Base-by-base conservation (phyloP, 2,329 filamentous ascomycete genomes). In the Phialophora chinensis region DNA sequence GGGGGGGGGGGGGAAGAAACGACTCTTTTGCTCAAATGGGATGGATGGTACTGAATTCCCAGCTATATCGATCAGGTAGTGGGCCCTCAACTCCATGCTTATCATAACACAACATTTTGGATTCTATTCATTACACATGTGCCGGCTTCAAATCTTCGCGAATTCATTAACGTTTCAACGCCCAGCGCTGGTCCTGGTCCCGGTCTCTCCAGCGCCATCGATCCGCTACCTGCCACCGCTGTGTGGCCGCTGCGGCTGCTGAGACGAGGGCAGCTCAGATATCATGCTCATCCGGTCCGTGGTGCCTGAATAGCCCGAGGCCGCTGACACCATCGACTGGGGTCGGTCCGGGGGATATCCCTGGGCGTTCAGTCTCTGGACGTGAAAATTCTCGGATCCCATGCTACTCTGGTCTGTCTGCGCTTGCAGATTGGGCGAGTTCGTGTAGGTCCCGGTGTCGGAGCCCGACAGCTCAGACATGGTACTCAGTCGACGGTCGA, bases 401-500 rank as follows among this genome's bases (percentile, higher is more conserved):
- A 61, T 60, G 42, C 62, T 67, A 23, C 52, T 55, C 31, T 49
- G 61, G 23, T 69, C 67, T n/a, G 66, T 66, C 11, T 63, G 52
- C 12, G 62, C 33, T 12, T 62, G 69, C 31, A 50, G 59, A 52
- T 67, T 69, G 8, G 64, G 66, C 17, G 66, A 69, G n/a, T 59
- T 59, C 23, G 38, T 66, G 20, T 60, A 50, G 8, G 66, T 69
- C 8, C 44, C 60, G 11, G 25, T 31, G 53, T 69, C 58, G 35
- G 58, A 60, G 7, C 64, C 66, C 4, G 69, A 66, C 63, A 68
- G 50, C 52, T 71, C 69, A 20, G 69, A 69, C 56, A 68, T 60
- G 65, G 65, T 66, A 53, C 64, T 68, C 63, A 67, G 63, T 17
- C 69, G 61, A 31, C 47, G 58, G 47, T 66, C 60, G 7, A 55